Percentiles rank a stretch among this genome's conserved stretches.
phyloP scores from a whole-genome alignment of 1,139 yeast genomes.

The Insectozyma bohioensis region DNA sequence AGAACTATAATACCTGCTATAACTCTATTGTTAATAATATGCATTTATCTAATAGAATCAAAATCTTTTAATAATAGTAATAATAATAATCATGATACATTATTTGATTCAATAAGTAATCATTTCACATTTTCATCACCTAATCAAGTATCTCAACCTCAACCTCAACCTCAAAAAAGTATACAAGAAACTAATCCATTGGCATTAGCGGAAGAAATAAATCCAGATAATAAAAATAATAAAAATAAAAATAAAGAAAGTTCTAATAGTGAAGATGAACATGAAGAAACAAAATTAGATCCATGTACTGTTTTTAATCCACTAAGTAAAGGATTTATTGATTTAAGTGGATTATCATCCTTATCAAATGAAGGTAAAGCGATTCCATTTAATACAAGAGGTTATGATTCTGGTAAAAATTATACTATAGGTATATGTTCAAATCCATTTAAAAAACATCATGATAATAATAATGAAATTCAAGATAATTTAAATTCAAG shows the following conservation, averaged over 20 bases:
- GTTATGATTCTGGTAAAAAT: constrained; percentile 69
- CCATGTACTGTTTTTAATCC: constrained; percentile 61
- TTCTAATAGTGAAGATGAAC: constrained; percentile 5
- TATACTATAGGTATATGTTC: constrained; percentile 83
- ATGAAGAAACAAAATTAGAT: constrained; percentile 23
- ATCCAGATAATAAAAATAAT: neutral
- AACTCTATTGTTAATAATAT: constrained; percentile 8
- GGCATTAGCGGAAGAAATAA: neutral
- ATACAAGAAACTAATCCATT: too few species aligned
- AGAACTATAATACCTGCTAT: constrained; percentile 12
- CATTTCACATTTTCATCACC: constrained; percentile 16
- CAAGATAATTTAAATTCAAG: constrained; percentile 46
- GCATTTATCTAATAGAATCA: constrained; percentile 10
- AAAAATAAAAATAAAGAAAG: constrained; percentile 2
- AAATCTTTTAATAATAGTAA: neutral
- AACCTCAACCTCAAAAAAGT: constrained; percentile 1
- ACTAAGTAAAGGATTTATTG: constrained; percentile 52
- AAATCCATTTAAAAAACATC: constrained; percentile 48
- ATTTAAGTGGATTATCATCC: constrained; percentile 51
- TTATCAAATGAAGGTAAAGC: constrained; percentile 41
- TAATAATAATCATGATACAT: constrained; percentile 3
- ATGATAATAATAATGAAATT: constrained; percentile 29
- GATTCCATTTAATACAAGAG: constrained; percentile 65
- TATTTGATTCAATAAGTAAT: constrained; percentile 21
- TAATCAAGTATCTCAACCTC: constrained; percentile 1